phyloP scores from a whole-genome alignment of 306 rosid species.

The Cicer arietinum region DNA sequence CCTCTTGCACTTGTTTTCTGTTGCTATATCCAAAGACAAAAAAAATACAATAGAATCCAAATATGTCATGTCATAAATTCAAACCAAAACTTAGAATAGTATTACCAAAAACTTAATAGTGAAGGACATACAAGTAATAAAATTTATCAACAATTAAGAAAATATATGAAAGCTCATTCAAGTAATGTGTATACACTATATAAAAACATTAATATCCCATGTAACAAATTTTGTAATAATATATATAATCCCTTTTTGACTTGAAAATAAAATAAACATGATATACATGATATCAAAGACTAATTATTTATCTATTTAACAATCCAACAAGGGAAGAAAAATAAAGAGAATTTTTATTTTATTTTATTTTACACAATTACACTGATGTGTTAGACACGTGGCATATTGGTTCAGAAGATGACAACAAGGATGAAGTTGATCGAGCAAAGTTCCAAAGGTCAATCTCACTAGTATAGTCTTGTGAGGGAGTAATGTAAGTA shows the following conservation, averaged over 20 bases:
- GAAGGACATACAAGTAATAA: not conserved
- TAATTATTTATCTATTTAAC: constrained; percentile 49
- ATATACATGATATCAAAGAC: constrained; percentile 35
- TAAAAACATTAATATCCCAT: constrained; percentile 32
- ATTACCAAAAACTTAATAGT: not conserved
- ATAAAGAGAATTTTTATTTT: not conserved
- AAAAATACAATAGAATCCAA: not conserved
- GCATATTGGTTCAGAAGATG: constrained; percentile 67
- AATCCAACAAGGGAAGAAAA: constrained; percentile 37
- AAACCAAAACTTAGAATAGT: not conserved
- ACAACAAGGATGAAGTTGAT: constrained; percentile 55
- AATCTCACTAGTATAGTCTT: constrained; percentile 62
- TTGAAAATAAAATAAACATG: constrained; percentile 42
- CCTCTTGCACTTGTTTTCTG: too few species aligned
- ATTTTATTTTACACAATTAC: constrained; percentile 40
- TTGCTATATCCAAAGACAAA: too few species aligned
- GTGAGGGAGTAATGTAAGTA: constrained; percentile 38
- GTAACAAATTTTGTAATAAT: constrained; percentile 40
- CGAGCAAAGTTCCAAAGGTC: constrained; percentile 79
- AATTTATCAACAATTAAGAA: not conserved
- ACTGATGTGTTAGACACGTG: constrained; percentile 61
- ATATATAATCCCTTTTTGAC: constrained; percentile 47
- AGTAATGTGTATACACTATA: constrained; percentile 40
- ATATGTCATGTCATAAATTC: not conserved
- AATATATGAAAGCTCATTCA: not conserved